Evolutionary conservation across 2,329 filamentous ascomycete species (phyloP), one percentile per base, ranked within the genome.

Genomic region (Stachybotrys chartarum): DNA sequence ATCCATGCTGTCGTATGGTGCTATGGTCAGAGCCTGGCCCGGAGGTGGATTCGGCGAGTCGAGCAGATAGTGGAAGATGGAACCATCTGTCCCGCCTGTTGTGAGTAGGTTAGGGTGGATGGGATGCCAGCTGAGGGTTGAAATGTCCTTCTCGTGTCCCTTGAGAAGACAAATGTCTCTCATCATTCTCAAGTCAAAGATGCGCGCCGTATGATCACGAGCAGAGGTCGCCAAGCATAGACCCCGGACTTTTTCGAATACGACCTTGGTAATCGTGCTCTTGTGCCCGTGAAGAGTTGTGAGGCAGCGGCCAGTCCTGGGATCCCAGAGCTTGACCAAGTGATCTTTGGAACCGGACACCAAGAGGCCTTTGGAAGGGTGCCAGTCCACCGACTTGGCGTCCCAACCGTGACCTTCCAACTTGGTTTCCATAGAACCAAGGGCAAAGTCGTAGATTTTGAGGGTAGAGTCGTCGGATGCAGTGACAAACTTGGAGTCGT

Each of bases 121-220:
- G 1, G 94, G 94, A 71, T 99, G 94, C 91, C 93, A 99, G 4
- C 90, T 81, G 52, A 99, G 75, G 1, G 91, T 95, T 12, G 91
- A 93, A 57, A 99, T 90, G 61, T 97, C 94, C 72, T 97, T 97
- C 63, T 97, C 92, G 68, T 97, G 92, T 7, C 94, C 94, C 63
- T 93, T 89, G 24, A 99, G 82, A 50, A 97, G 83, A 63, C 91
- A 90, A 55, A 97, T 92, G 70, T 99, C 94, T 59, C 94, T 88
- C 94, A 99, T 97, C 88, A 96, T 96, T 51, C 94, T 85, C 55
- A 99, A 79, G 69, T 99, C 94, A 66, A 97, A 97, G 50, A 99
- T 85, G 57, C 94, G 85, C 8, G 92, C 91, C 1, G 90, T 96
- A 69, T 96, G 90, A 66, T 99, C 94, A 68, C 94, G 84, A 48